phyloP scores from a whole-genome alignment of 2,329 filamentous ascomycete genomes.

The Aureobasidium uvarum region DNA sequence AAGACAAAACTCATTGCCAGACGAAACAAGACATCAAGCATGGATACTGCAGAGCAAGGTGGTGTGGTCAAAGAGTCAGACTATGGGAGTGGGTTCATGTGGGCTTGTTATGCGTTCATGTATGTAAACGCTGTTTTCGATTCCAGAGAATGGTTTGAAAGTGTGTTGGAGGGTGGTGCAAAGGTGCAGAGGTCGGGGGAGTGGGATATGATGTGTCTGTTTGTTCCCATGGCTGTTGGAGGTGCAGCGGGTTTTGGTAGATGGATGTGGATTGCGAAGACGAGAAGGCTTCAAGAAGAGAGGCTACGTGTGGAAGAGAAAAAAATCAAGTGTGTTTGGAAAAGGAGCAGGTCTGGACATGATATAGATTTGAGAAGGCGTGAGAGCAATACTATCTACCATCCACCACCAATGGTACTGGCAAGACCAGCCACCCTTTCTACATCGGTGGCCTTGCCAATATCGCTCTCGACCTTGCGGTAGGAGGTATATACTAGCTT shows the following conservation, averaged over 20 bases:
- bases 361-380: neutral
- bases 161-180: too few species aligned
- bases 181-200: neutral
- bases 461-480: constrained; percentile 89
- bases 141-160: neutral
- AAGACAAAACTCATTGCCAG: neutral
- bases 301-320: neutral
- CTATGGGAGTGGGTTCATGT: neutral
- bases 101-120: neutral
- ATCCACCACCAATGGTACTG: constrained; percentile 87
- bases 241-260: neutral
- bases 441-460: constrained; percentile 77
- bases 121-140: neutral
- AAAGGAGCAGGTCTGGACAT: neutral
- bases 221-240: neutral
- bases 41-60: neutral
- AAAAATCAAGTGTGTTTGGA: neutral
- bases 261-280: neutral
- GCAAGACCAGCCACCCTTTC: constrained; percentile 85
- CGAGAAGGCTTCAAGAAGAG: neutral
- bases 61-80: neutral
- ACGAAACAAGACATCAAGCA: neutral
- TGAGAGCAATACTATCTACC: constrained; percentile 53
- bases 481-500: constrained; percentile 82
- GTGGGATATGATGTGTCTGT: neutral